A percentile compares a stretch with the other conserved stretches of the same genome.
These are phyloP conservation scores for Aspergillus puulaauensis DNA, from an alignment of 2,329 filamentous ascomycete species.

Conservation along the genomic window DNA sequence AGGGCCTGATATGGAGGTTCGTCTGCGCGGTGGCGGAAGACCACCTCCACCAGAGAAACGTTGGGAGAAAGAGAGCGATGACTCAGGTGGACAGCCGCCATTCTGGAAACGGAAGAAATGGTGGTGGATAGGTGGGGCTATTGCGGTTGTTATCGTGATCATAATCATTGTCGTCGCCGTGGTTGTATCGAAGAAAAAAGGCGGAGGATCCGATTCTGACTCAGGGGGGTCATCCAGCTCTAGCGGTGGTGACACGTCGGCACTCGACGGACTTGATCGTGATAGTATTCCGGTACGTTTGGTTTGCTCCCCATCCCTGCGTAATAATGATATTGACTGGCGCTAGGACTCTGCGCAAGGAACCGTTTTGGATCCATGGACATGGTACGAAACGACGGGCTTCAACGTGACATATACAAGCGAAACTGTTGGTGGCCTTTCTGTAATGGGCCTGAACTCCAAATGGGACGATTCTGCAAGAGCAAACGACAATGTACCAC, in stretches of 20 bases:
- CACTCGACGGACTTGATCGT: slow-evolving; percentile 54
- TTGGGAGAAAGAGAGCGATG: slow-evolving; percentile 47
- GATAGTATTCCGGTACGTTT: slow-evolving; percentile 58
- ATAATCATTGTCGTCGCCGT: slow-evolving; percentile 69
- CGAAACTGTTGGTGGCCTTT: slow-evolving; percentile 78
- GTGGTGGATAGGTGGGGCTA: slow-evolving; percentile 56
- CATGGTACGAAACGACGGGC: slow-evolving; percentile 84
- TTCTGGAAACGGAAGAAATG: slow-evolving; percentile 44
- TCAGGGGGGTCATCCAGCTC: slow-evolving; percentile 21
- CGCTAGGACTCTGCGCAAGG: slow-evolving; percentile 60
- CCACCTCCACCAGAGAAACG: slow-evolving; percentile 46
- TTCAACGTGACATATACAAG: slow-evolving; percentile 96
- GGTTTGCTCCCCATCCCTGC: background rate
- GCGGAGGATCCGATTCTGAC: slow-evolving; percentile 26
- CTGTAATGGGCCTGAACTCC: slow-evolving; percentile 83
- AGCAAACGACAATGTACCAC: slow-evolving; percentile 77
- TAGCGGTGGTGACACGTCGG: slow-evolving; percentile 37
- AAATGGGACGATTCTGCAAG: slow-evolving; percentile 80
- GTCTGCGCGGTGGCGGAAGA: slow-evolving; percentile 39
- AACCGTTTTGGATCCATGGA: slow-evolving; percentile 81
- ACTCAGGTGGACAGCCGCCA: slow-evolving; percentile 24
- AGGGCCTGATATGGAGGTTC: slow-evolving; percentile 48
- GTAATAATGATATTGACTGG: slow-evolving; percentile 12
- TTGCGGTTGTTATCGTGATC: slow-evolving; percentile 57
- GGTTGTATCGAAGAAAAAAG: slow-evolving; percentile 64